Conservation (phyloP, 306 rosid genomes). For the Arachis hypogaea region DNA sequence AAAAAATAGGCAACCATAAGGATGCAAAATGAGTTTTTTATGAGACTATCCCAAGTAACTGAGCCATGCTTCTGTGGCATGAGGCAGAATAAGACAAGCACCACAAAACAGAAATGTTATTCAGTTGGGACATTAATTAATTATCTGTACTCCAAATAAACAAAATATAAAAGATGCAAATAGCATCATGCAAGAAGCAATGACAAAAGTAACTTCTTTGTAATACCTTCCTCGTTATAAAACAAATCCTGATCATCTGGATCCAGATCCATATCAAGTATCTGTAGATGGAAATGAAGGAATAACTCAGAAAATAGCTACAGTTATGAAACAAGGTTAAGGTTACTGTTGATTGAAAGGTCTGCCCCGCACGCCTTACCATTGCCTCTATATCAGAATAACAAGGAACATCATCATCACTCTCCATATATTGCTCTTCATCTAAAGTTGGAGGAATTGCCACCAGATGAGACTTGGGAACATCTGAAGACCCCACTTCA, state of each 20-base stretch:
- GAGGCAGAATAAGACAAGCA: constrained; percentile 8
- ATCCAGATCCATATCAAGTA: constrained; percentile 96
- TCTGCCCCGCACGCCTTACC: constrained; percentile 53
- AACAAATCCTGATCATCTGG: constrained; percentile 71
- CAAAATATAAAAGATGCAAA: constrained; percentile 6
- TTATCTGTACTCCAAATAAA: constrained; percentile 26
- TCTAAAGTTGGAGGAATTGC: constrained; percentile 47
- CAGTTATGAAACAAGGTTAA: constrained; percentile 24
- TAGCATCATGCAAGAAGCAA: constrained; percentile 18
- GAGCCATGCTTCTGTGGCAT: not conserved
- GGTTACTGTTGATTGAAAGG: constrained; percentile 32
- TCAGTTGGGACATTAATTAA: constrained; percentile 3
- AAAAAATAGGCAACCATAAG: constrained; percentile 13
- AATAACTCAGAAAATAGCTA: constrained; percentile 8
- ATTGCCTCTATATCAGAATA: constrained; percentile 95
- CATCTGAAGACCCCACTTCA: constrained; percentile 48
- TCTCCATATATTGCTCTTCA: constrained; percentile 55
- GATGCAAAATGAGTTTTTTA: constrained; percentile 8
- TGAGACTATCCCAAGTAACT: constrained; percentile 21
- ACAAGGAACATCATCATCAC: constrained; percentile 82
- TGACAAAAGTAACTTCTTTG: constrained; percentile 3
- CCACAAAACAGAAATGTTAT: constrained; percentile 14
- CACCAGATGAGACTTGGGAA: constrained; percentile 47
- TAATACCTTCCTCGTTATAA: constrained; percentile 76
- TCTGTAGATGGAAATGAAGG: constrained; percentile 51